phyloP scores from a whole-genome alignment of 768 basidiomycete species.

The Rhodotorula toruloides region DNA sequence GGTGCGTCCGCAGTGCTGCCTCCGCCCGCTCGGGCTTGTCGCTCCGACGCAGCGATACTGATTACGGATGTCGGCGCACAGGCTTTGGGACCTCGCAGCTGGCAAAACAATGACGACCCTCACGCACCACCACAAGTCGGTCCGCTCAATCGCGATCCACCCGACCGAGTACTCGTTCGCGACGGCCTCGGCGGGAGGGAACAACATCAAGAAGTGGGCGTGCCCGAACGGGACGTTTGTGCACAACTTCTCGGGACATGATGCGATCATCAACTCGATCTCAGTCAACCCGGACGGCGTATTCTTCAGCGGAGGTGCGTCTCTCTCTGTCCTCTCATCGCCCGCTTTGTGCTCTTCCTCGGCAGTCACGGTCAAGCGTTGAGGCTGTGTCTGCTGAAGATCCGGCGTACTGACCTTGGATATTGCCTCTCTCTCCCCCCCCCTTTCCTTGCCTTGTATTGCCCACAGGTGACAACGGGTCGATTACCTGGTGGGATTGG shows the following conservation, averaged over 20 bases:
- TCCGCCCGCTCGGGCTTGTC: not conserved
- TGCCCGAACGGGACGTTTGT: conserved; percentile 94
- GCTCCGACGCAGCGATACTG: not conserved
- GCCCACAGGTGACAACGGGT: conserved; percentile 81
- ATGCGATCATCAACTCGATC: conserved; percentile 94
- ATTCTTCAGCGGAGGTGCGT: conserved; percentile 88
- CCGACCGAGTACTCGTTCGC: conserved; percentile 97
- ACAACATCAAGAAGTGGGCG: conserved; percentile 99
- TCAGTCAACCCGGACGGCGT: conserved; percentile 93
- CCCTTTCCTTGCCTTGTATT: not conserved
- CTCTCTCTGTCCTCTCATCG: too few species aligned
- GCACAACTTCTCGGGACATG: conserved; percentile 92
- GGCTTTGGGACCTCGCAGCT: conserved; percentile 94
- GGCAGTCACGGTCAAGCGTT: not conserved
- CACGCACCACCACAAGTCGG: conserved; percentile 99
- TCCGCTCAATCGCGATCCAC: conserved; percentile 87
- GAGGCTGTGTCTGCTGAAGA: too few species aligned
- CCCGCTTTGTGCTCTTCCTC: conserved; percentile 6
- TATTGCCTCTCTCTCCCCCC: too few species aligned
- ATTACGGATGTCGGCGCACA: conserved; percentile 42
- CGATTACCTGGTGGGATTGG: conserved; percentile 90
- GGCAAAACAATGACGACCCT: conserved; percentile 94
- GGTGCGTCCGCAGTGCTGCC: conserved; percentile 53
- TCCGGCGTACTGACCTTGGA: too few species aligned
- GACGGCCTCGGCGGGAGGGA: conserved; percentile 91